A percentile compares a stretch with the other conserved stretches of the same genome.
Evolutionary conservation across 345 rosid species (phyloP).

Genomic region (Citrus inodora): DNA sequence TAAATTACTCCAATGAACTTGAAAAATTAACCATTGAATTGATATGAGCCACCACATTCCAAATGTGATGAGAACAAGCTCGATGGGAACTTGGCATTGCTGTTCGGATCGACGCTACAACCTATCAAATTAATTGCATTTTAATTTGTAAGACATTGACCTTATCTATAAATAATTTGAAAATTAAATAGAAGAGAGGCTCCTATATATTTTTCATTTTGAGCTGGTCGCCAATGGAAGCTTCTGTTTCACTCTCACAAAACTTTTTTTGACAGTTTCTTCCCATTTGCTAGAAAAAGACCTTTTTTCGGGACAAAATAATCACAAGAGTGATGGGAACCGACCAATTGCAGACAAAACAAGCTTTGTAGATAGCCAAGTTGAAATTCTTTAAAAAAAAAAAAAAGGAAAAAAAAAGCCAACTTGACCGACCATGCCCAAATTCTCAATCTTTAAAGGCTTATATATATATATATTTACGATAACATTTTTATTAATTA

Average conservation of each 20-base stretch:
- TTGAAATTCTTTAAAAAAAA: too few species aligned
- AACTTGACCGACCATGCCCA: constrained; percentile 6
- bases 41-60: too few species aligned
- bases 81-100: too few species aligned
- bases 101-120: too few species aligned
- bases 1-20: too few species aligned
- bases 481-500: neutral
- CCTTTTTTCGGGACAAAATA: neutral
- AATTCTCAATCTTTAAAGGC: neutral
- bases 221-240: neutral
- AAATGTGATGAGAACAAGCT: too few species aligned
- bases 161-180: neutral
- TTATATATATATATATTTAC: neutral
- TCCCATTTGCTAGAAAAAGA: neutral
- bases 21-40: too few species aligned
- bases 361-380: too few species aligned
- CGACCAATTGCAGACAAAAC: neutral
- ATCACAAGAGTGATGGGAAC: neutral
- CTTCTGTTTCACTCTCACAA: too few species aligned
- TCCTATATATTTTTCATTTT: too few species aligned
- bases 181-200: too few species aligned
- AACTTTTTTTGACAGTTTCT: neutral
- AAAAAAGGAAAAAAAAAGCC: neutral
- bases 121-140: too few species aligned
- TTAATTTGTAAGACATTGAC: neutral